Base-by-base conservation (phyloP, 2,329 filamentous ascomycete species). In the Sclerotinia minor region DNA sequence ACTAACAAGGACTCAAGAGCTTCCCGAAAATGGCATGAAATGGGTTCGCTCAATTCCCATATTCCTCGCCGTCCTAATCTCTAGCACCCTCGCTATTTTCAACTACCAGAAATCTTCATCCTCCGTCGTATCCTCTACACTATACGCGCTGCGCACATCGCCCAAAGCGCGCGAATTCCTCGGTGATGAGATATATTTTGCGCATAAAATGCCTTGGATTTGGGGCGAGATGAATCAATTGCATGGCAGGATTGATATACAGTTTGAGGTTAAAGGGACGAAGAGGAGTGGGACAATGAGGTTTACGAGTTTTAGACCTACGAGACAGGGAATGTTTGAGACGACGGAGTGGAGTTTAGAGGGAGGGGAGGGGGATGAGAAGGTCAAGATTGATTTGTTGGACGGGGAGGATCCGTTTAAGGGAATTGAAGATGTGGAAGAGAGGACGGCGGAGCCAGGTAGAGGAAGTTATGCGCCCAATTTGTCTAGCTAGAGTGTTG, bases 101-200 rank as follows among this genome's bases (percentile, higher is more conserved):
- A 99, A 99, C 85, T 98, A 99, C 86, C 94, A 99, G 79, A 97
- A 97, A 79, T 87, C 89, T 68, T 92, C 91, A n/a, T 92, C 89
- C 35, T 91, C 91, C 66, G 86, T 94, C 41, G 91, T 97, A n/a
- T 88, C 88, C 67, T 92, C 91, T 67, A 95, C 93, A 5, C 86
- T 99, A 38, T 99, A 98, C 83, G 91, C 94, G 1, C 85, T 99
- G 71, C 91, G 95, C 71, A 96, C 92, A 3, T 92, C 90, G 68
- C 81, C 86, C 3, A 81, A 83, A 69, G 95, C 93, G 57, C 88
- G 94, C 75, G 88, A 88, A 68, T 81, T 89, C 57, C 85, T 99
- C 38, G 95, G 95, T 71, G 92, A 97, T 79, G 89, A 94, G 80
- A 89, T 95, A 76, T 92, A 92, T 79, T 94, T 94, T 80, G 84